Base-by-base conservation (phyloP, 139 green algal genomes). In the Chlorella sorokiniana region DNA sequence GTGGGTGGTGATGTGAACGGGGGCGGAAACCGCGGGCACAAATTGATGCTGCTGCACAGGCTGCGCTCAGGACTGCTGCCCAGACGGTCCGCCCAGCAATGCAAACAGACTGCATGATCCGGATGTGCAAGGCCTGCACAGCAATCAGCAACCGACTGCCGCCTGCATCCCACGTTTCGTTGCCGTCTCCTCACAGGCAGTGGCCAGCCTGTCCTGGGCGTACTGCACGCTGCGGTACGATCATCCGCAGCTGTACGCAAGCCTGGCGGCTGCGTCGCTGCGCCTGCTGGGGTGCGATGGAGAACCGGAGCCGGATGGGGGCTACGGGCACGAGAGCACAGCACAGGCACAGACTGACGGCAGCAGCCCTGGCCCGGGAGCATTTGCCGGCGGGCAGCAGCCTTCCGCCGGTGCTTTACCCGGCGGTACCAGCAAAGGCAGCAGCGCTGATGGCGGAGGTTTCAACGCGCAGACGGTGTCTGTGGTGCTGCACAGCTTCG, bases 211-310 rank as follows among this genome's bases (percentile, higher is more conserved):
- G 33, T 56, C 56, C 1, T 86, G 79, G 84, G 35, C 84, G 10
- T 86, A 59, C 80, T 72, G 72, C 35, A 62, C 52, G 10, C 62
- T 85, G 45, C n/a, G 31, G n/a, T 69, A 86, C 59, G 76, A 86
- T 44, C 56, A 83, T 29, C 27, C 40, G 0, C 31, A 41, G 37
- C 59, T 88, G 22, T 81, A 70, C 29, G 74, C 76, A 0, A 48
- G 38, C 22, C 35, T 86, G 20, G 73, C 84, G 0, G 3, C 14
- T 1, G 61, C 38, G 20, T 41, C 61, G 37, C 52, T 72, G 52
- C 18, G 38, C 52, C 42, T 73, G 79, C 69, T 79, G 41, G 33
- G 42, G 41, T 8, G 40, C n/a, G 14, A n/a, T n/a, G n/a, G n/a
- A n/a, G n/a, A n/a, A n/a, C n/a, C n/a, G n/a, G n/a, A n/a, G n/a